Percentiles rank a stretch among this genome's conserved stretches.
Evolutionary conservation across 805 yeast species (phyloP).

Genomic region (Myxozyma vanderwaltii): DNA sequence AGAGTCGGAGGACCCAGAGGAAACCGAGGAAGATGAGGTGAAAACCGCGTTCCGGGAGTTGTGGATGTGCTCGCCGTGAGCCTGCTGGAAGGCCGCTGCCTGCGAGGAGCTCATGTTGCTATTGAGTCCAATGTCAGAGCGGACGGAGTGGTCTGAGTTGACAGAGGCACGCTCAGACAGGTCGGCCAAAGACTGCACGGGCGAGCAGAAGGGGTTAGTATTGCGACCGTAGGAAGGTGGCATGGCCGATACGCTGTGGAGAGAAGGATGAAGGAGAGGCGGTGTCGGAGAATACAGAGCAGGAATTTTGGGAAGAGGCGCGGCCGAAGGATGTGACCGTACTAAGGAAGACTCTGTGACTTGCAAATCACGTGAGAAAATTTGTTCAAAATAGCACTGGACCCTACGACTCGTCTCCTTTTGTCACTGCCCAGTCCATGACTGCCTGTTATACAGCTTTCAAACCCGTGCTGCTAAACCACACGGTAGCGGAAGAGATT

Average conservation of each 20-base stretch:
- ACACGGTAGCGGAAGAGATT: too few species aligned
- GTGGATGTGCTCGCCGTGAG: conserved; percentile 27
- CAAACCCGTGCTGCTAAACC: too few species aligned
- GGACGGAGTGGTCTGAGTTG: conserved; percentile 26
- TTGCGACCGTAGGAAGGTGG: conserved; percentile 7
- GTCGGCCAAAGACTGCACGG: conserved; percentile 23
- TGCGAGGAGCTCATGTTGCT: conserved; percentile 10
- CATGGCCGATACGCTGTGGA: conserved; percentile 4
- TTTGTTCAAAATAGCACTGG: neutral
- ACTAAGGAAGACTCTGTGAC: neutral
- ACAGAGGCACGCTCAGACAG: conserved; percentile 21
- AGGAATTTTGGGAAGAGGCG: neutral
- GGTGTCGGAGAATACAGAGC: neutral
- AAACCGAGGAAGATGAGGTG: conserved; percentile 21
- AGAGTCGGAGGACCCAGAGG: conserved; percentile 12
- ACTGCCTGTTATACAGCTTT: too few species aligned
- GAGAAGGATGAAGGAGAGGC: neutral
- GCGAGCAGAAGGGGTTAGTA: conserved; percentile 31
- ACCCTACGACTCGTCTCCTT: too few species aligned
- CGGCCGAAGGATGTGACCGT: neutral
- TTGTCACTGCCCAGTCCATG: too few species aligned
- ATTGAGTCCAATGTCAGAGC: conserved; percentile 25
- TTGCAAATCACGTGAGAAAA: neutral
- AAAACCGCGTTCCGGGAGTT: conserved; percentile 32
- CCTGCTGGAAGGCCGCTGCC: conserved; percentile 16